Evolutionary conservation across 2,329 filamentous ascomycete species (phyloP), one percentile per base, ranked within the genome.

Genomic region (Fusarium xyrophilum): DNA sequence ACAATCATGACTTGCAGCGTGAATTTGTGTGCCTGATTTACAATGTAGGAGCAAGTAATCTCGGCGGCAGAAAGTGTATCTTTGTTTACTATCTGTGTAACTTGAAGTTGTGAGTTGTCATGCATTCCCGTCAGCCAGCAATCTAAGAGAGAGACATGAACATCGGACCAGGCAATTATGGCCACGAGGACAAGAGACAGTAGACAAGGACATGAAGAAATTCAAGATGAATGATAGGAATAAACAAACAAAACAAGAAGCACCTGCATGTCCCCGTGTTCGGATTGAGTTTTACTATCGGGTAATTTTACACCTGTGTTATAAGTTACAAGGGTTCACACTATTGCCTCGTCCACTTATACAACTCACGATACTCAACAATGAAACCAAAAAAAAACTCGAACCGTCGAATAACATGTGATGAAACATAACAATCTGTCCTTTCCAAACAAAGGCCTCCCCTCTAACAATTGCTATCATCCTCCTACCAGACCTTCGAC

Each of bases 31-130:
- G 17, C 30, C 33, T 35, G 38, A 39, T 46, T 56, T 35, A n/a
- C 52, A 39, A 39, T 46, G 27, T 56, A 56, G 13, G 19, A 35
- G 47, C 13, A 53, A 35, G 40, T 36, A n/a, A 56, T 38, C 32
- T 36, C 47, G 21, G 36, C 17, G 21, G 21, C 27, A 54, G 51
- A 28, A 51, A 50, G 50, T 50, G 42, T 50, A 61, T 60, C 55
- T 42, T 42, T 60, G 44, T 39, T 47, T 39, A 46, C 23, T 44
- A n/a, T 51, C 60, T 55, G 68, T 71, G 60, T 52, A 62, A 71
- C 66, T 67, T 47, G 63, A 38, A 38, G 46, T 47, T 55, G 23
- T 75, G 73, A 73, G 73, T 74, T 75, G 73, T 74, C 73, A 73
- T 75, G 72, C 73, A 75, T 74, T 64, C 46, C 48, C 67, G 56